These are phyloP conservation scores for Taphrina wiesneri DNA, from an alignment of 1,139 yeast genomes.

Conservation along the genomic window DNA sequence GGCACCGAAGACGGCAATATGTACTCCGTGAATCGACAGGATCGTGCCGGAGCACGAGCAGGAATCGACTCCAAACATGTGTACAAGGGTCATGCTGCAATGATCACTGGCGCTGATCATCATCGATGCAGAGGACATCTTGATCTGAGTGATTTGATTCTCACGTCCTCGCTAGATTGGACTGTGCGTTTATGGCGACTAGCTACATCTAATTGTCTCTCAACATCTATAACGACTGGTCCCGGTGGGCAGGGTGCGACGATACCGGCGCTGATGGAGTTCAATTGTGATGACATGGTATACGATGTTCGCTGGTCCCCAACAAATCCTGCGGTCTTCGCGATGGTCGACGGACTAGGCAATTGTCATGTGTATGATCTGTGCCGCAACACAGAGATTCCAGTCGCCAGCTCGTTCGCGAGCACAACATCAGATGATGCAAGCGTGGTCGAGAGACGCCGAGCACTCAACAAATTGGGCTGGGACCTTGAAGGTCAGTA, in stretches of 20 bases:
- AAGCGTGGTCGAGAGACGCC: constrained; percentile 37
- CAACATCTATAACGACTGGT: background rate
- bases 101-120: constrained; percentile 46
- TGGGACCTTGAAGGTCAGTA: constrained; percentile 43
- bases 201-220: background rate
- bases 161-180: constrained; percentile 52
- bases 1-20: constrained; percentile 56
- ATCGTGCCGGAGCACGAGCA: constrained; percentile 46
- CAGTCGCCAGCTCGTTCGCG: constrained; percentile 33
- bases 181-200: constrained; percentile 48
- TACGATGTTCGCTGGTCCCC: constrained; percentile 54
- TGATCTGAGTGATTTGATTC: constrained; percentile 42
- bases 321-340: constrained; percentile 51
- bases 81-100: constrained; percentile 47
- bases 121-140: constrained; percentile 43
- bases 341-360: constrained; percentile 54
- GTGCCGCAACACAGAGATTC: constrained; percentile 46
- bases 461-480: constrained; percentile 41
- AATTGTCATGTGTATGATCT: constrained; percentile 62
- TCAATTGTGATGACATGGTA: constrained; percentile 51
- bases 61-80: constrained; percentile 44
- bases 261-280: constrained; percentile 38
- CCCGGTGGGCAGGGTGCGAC: background rate
- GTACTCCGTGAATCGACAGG: constrained; percentile 49
- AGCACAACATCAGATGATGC: background rate